phyloP scores from a whole-genome alignment of 352 stramenopile genomes.

The Phytopythium montanum region DNA sequence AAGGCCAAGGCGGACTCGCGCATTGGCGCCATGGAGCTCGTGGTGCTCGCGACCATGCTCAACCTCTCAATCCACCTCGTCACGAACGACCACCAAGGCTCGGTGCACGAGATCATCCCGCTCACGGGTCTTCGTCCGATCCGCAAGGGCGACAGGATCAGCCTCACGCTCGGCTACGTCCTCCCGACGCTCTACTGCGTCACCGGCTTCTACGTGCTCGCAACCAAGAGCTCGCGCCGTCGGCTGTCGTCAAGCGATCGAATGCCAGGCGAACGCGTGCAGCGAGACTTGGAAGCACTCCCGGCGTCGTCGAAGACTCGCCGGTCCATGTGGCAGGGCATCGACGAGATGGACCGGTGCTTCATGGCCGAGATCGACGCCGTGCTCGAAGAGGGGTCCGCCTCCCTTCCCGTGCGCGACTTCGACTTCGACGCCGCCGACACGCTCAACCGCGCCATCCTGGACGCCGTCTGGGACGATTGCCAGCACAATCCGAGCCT shows the following conservation, averaged over 20 bases:
- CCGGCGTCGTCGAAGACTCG: constrained; percentile 12
- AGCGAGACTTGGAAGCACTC: constrained; percentile 10
- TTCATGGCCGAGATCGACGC: constrained; percentile 62
- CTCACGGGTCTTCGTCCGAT: constrained; percentile 45
- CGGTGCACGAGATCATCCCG: constrained; percentile 56
- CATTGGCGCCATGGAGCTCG: constrained; percentile 62
- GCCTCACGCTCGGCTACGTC: constrained; percentile 69
- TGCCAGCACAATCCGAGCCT: constrained; percentile 82
- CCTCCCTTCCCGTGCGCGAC: constrained; percentile 13
- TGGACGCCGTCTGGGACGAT: constrained; percentile 83
- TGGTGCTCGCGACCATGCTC: constrained; percentile 71
- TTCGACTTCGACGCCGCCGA: constrained; percentile 70
- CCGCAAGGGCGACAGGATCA: constrained; percentile 42
- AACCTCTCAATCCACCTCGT: constrained; percentile 70
- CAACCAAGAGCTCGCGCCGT: constrained; percentile 14
- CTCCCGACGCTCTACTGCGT: constrained; percentile 65
- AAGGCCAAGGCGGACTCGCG: constrained; percentile 54
- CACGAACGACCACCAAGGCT: constrained; percentile 78
- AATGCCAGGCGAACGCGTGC: background rate
- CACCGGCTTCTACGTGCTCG: constrained; percentile 67
- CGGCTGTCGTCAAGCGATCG: background rate
- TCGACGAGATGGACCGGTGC: constrained; percentile 73
- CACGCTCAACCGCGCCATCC: constrained; percentile 63
- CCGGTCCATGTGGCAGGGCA: constrained; percentile 56
- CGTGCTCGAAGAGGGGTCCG: constrained; percentile 20